A percentile compares a stretch with the other conserved stretches of the same genome.
phyloP scores from a whole-genome alignment of 2,329 filamentous ascomycete species.

The Septoria petroselini region DNA sequence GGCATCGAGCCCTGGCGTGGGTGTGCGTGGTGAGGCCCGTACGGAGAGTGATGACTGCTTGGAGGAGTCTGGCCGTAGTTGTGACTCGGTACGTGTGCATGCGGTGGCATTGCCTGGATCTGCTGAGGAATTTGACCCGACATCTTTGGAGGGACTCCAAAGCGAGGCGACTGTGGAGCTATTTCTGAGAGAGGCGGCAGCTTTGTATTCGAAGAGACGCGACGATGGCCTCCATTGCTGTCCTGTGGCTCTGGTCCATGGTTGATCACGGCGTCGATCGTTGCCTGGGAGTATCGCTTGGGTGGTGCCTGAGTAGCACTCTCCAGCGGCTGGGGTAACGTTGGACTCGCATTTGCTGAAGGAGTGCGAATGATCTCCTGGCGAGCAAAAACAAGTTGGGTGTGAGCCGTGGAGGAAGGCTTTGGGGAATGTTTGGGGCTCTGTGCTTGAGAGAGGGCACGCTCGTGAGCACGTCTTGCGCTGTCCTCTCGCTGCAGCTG shows the following conservation, averaged over 20 bases:
- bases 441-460: constrained; percentile 14
- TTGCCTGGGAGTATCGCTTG: constrained; percentile 34
- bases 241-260: constrained; percentile 38
- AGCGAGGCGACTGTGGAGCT: constrained; percentile 36
- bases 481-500: constrained; percentile 29
- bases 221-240: constrained; percentile 27
- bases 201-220: constrained; percentile 34
- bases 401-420: constrained; percentile 28
- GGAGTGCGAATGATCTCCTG: constrained; percentile 17
- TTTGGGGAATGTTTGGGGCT: constrained; percentile 29
- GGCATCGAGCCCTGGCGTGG: constrained; percentile 26
- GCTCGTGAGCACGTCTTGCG: constrained; percentile 12
- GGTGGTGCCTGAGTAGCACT: constrained; percentile 17
- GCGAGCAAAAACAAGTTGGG: constrained; percentile 19
- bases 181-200: constrained; percentile 39
- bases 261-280: constrained; percentile 40
- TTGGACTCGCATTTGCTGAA: constrained; percentile 23
- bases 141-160: constrained; percentile 30
- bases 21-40: constrained; percentile 35
- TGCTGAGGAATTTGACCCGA: constrained; percentile 23
- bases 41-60: constrained; percentile 39
- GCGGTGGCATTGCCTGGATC: constrained; percentile 31
- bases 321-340: constrained; percentile 14
- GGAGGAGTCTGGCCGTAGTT: constrained; percentile 38
- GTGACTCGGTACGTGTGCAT: constrained; percentile 23